Evolutionary conservation across 2,329 filamentous ascomycete genomes (phyloP), one percentile per base, ranked within the genome.

Genomic region (Diaporthe vaccinii): DNA sequence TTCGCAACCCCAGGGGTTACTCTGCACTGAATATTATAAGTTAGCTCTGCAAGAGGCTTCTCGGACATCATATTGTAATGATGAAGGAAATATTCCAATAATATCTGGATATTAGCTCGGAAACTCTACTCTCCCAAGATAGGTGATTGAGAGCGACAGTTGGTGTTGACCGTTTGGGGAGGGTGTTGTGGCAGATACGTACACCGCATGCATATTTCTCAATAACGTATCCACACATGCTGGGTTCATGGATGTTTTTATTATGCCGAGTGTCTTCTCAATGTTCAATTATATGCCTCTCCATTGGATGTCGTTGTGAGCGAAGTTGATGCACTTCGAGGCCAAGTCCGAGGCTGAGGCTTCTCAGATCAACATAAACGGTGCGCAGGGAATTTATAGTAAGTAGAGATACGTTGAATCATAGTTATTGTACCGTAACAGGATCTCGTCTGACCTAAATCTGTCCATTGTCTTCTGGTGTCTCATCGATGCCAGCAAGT

Each of bases 141-240:
- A 25, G 4, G 28, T 31, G 25, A 49, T 39, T 39, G 7, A 10
- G 17, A 25, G 10, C 39, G 36, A 15, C 3, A 9, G 20, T 20
- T 17, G 14, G 34, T 14, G 28, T 22, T 28, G 31, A 36, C 9
- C 7, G 20, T 15, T 36, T n/a, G 17, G 39, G 12, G n/a, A 41
- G n/a, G 36, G 4, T 2, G 9, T 5, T 25, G 41, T 9, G 28
- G 25, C 22, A 3, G 25, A 65, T 31, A 59, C 74, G 73, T 49
- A 75, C 74, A 58, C 58, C 68, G n/a, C 74, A 75, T 34, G 59
- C 58, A 17, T 58, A 34, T 4, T 8, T 51, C 15, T 73, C 53
- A 57, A 31, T 5, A 8, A 68, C 51, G 20, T 53, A 75, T 14
- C 15, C 17, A 44, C 68, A 73, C 74, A 75, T 75, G 4, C 4